These are phyloP conservation scores for Kuraishia cidri DNA, from an alignment of 805 yeast species.

Conservation along the genomic window DNA sequence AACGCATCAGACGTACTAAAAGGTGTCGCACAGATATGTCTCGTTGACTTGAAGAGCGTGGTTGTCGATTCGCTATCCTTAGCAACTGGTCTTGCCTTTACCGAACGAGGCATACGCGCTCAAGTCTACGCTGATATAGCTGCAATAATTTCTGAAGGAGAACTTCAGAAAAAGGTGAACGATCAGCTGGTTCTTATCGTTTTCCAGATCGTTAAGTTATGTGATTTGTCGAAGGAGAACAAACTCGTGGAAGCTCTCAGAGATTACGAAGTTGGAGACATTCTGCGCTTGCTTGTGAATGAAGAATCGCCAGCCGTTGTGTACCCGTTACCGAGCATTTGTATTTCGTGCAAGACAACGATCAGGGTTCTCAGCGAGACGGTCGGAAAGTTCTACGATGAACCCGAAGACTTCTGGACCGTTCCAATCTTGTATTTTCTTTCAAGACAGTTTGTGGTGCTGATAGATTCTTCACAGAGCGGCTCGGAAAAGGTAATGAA, in stretches of 20 bases:
- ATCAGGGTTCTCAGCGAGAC: constrained; percentile 3
- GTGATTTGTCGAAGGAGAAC: constrained; percentile 27
- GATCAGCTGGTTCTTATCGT: constrained; percentile 22
- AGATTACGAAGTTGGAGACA: too few species aligned
- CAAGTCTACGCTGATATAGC: constrained; percentile 14
- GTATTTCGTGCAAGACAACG: constrained; percentile 4
- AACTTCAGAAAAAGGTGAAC: background rate
- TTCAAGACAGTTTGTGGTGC: constrained; percentile 19
- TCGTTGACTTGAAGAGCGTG: background rate
- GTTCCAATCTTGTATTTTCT: constrained; percentile 25
- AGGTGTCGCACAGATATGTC: background rate
- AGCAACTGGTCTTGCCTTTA: constrained; percentile 34
- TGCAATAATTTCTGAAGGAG: background rate
- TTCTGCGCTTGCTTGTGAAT: too few species aligned
- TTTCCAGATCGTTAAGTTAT: constrained; percentile 24
- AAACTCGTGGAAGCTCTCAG: constrained; percentile 5
- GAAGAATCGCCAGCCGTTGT: too few species aligned
- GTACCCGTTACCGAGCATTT: too few species aligned
- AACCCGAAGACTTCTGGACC: constrained; percentile 22
- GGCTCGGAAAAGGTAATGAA: constrained; percentile 12
- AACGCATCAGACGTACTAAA: too few species aligned
- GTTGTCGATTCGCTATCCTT: constrained; percentile 10
- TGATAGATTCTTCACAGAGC: constrained; percentile 13
- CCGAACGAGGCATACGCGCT: constrained; percentile 26
- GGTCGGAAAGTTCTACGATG: constrained; percentile 13